Conservation (phyloP, 1,139 yeast genomes). For the Suzukiozyma palmioleophila region DNA sequence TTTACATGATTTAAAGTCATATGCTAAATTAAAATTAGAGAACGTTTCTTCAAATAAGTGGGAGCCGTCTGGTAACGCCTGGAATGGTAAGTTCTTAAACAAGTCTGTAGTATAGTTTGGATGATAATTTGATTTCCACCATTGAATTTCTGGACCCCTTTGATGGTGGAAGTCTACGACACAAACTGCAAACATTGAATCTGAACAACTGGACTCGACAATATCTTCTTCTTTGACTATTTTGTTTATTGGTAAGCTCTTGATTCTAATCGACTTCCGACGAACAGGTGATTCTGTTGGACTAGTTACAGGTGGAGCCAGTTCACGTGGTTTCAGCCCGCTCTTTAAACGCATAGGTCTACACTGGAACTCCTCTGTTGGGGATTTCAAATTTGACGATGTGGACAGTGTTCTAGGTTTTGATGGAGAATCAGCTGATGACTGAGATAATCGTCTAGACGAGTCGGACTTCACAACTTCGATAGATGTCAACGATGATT, state of each 20-base stretch:
- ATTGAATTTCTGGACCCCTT: constrained; percentile 93
- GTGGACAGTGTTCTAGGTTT: constrained; percentile 5
- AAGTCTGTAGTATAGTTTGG: constrained; percentile 37
- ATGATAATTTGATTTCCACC: constrained; percentile 72
- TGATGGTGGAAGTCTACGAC: constrained; percentile 92
- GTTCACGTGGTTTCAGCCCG: constrained; percentile 1
- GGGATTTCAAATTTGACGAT: not conserved
- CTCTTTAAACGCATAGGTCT: constrained; percentile 28
- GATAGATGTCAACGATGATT: not conserved
- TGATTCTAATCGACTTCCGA: constrained; percentile 30
- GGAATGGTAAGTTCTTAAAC: constrained; percentile 92
- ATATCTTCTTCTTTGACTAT: constrained; percentile 8
- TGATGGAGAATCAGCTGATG: constrained; percentile 5
- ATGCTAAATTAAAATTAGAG: constrained; percentile 83
- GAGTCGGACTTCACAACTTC: not conserved
- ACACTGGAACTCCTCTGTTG: constrained; percentile 26
- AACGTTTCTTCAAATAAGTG: constrained; percentile 90
- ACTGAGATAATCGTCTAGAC: not conserved
- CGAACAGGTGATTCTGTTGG: constrained; percentile 11
- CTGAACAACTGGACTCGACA: constrained; percentile 15
- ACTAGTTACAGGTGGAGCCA: not conserved
- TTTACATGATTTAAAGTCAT: constrained; percentile 51
- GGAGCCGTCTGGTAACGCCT: constrained; percentile 94
- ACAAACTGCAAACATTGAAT: constrained; percentile 73
- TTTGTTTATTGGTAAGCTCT: constrained; percentile 31